Base-by-base conservation (phyloP, 1,139 yeast species). In the Pichia sp. region DNA sequence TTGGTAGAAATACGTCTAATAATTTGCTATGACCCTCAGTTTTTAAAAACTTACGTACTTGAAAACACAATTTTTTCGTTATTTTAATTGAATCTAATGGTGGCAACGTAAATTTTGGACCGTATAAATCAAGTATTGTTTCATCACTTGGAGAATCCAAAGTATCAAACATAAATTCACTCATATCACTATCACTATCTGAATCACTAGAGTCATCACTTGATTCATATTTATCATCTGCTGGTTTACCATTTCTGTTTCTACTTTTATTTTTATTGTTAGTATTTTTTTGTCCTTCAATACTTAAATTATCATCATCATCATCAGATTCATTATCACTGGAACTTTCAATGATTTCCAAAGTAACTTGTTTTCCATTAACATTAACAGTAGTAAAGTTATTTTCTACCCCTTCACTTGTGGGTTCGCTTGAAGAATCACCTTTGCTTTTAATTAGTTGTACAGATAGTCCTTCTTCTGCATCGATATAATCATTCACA, bases 21-120 rank as follows among this genome's bases (percentile, higher is more conserved):
- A 64, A 64, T 55, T 70, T 67, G 57, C 75, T 69, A 34, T 80
- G 74, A 0, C 96, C 96, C 54, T 78, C 67, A n/a, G 70, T 66
- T 62, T 84, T 85, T 51, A 89, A 68, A 59, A 64, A 82, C 53
- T 73, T 71, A 54, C 93, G 75, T 0, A 89, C 83, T 52, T 75
- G 71, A 18, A 72, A 63, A 8, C 77, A 69, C 19, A 70, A 70
- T 25, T 73, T 75, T 46, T 72, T 73, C 1, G 76, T 65, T 33
- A 65, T 53, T 45, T 48, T 54, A 9, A 64, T 55, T 5, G 60
- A 56, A 9, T 45, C 47, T 16, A 65, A 33, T 6, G 57, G 57
- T 2, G 65, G 62, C 13, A 51, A 36, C 3, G 36, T n/a, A 11
- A 34, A 31, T 10, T 52, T 47, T 13, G 46, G 52, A 22, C 44